These are phyloP conservation scores for Bryum argenteum DNA, from an alignment of 225 moss, liverwort and hornwort genomes.

Conservation along the genomic window DNA sequence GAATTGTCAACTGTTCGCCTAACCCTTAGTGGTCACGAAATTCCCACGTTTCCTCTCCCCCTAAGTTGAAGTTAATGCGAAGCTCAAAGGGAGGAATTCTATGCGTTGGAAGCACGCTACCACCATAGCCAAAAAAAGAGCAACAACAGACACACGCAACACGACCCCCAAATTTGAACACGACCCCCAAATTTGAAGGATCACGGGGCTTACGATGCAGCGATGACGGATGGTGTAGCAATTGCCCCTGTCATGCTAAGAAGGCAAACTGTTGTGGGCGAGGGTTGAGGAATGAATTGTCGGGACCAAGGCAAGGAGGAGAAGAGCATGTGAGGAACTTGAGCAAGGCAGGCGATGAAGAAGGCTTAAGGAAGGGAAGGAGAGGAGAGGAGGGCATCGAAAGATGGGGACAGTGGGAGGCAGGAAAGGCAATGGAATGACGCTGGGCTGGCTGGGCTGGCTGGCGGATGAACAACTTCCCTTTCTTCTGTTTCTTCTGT, in stretches of 20 bases:
- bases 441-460: background rate
- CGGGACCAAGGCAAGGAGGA: background rate
- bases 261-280: background rate
- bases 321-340: too few species aligned
- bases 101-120: constrained; percentile 30
- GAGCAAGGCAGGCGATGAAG: too few species aligned
- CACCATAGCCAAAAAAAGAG: constrained; percentile 14
- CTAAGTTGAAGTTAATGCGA: too few species aligned
- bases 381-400: background rate
- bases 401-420: background rate
- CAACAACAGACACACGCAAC: background rate
- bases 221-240: constrained; percentile 1
- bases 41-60: constrained; percentile 21
- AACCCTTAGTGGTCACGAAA: background rate
- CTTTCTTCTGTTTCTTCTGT: too few species aligned
- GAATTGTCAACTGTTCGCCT: constrained; percentile 5
- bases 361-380: background rate
- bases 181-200: background rate
- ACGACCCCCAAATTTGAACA: background rate
- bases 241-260: constrained; percentile 28
- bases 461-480: background rate
- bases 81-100: constrained; percentile 28
- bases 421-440: too few species aligned
- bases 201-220: background rate
- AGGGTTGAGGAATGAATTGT: constrained; percentile 7